These are phyloP conservation scores for Fistulinella prunicolor DNA, from an alignment of 768 basidiomycete genomes.

Conservation along the genomic window DNA sequence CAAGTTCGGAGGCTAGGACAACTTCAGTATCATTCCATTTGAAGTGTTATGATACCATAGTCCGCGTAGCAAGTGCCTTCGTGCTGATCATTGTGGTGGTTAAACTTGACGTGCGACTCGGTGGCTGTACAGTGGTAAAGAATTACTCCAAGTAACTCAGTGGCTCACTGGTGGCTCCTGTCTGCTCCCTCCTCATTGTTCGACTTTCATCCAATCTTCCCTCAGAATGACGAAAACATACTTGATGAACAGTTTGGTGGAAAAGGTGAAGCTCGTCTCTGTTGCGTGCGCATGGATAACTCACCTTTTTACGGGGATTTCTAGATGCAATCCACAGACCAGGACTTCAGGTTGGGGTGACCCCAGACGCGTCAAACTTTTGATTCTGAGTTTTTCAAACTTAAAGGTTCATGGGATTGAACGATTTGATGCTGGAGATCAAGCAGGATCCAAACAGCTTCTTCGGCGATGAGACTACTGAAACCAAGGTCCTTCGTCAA, in stretches of 20 bases:
- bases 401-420: constrained; percentile 93
- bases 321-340: constrained; percentile 88
- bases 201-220: neutral
- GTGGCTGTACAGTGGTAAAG: constrained; percentile 15
- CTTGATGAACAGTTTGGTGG: constrained; percentile 79
- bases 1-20: too few relatives aligned
- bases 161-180: constrained; percentile 22
- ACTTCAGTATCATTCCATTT: too few relatives aligned
- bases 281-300: neutral
- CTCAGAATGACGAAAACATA: constrained; percentile 79
- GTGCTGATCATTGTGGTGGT: too few relatives aligned
- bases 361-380: constrained; percentile 13
- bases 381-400: constrained; percentile 15
- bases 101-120: neutral
- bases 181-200: constrained; percentile 2
- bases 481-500: constrained; percentile 79
- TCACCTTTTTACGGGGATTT: constrained; percentile 7
- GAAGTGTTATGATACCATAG: too few relatives aligned
- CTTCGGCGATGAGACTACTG: constrained; percentile 79
- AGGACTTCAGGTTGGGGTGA: constrained; percentile 73
- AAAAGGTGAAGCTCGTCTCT: constrained; percentile 51
- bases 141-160: neutral
- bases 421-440: constrained; percentile 89
- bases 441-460: constrained; percentile 73
- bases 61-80: too few relatives aligned